Base-by-base conservation (phyloP, 257 asterid genomes). In the Solanum peruvianum region DNA sequence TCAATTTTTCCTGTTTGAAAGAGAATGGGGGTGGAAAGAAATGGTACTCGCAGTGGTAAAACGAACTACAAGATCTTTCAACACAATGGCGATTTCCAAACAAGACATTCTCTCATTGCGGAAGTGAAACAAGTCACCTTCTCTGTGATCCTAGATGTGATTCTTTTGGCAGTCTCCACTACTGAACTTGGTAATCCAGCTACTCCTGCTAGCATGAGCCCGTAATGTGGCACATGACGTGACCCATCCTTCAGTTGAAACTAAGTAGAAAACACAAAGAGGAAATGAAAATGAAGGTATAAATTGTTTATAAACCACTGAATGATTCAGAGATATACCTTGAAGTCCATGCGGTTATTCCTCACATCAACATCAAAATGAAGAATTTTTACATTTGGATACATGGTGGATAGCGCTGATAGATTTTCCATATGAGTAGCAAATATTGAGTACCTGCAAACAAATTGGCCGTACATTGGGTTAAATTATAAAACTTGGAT, bases 381-480 rank as follows among this genome's bases (percentile, higher is more conserved):
- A 89, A 97, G 97, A 78, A 92, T 91, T 92, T 97, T 97, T 80
- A 97, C 98, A 91, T 95, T 97, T 23, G 99, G 98, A 87, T 97
- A 95, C 44, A 94, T 90, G 87, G 96, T 94, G 88, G 98, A 93
- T 90, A 95, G 84, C 89, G 95, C 98, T 45, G 98, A 94, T 75
- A 97, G 88, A 93, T 93, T 93, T 87, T 94, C 98, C 98, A 97
- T 97, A 90, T 97, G 99, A 73, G 97, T 94, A 80, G 98, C 99
- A 92, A 97, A 97, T 93, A 97, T 92, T 31, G 98, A 94, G 85
- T 94, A 95, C 96, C 98, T 96, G 89, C 31, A 80, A 86, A 45
- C 27, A 78, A 49, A 49, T 47, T 81, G 29, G 85, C 49, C 2
- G 29, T 80, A 45, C 60, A 52, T 45, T 47, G 20, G 42, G 20